Percentiles rank a stretch among this genome's conserved stretches.
Conservation (phyloP, 139 green algal species). For the Micromonas commoda region DNA sequence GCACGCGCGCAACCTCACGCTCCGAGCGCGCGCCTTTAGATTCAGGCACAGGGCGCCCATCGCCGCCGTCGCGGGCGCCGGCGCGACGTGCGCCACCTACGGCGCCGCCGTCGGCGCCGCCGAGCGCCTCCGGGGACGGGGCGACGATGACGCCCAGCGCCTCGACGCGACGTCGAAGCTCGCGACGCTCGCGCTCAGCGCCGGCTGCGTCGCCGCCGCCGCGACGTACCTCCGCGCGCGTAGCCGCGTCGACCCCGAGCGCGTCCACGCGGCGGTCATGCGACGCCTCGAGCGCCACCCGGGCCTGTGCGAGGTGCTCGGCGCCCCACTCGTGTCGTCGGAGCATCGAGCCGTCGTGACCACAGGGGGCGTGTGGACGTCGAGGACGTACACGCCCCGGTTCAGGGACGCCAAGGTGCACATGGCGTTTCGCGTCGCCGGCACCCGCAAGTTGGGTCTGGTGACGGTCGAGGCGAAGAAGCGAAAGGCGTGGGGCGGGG, state of each 20-base stretch:
- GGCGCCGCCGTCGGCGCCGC: not conserved
- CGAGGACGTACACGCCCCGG: too few relatives aligned
- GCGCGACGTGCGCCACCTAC: too few relatives aligned
- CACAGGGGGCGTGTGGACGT: not conserved
- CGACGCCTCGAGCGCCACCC: not conserved
- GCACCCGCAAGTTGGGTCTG: not conserved
- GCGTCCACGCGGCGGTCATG: not conserved
- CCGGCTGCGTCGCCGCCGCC: not conserved
- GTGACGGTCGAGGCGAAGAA: conserved; percentile 8
- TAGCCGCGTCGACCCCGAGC: not conserved
- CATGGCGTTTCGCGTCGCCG: not conserved
- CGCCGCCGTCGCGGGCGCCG: not conserved
- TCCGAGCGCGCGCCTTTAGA: not conserved
- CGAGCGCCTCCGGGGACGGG: not conserved
- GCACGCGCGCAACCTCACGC: not conserved
- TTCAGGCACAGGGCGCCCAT: not conserved
- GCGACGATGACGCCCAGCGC: not conserved
- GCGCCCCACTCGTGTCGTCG: not conserved
- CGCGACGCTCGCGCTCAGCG: not conserved
- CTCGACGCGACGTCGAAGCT: not conserved
- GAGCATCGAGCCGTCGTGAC: not conserved
- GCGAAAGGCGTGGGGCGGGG: not conserved
- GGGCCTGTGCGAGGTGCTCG: not conserved
- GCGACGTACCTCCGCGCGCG: not conserved
- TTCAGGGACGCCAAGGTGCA: too few relatives aligned